Evolutionary conservation across 78 protist species (phyloP), one percentile per base, ranked within the genome.

Genomic region (Acrasis kona): DNA sequence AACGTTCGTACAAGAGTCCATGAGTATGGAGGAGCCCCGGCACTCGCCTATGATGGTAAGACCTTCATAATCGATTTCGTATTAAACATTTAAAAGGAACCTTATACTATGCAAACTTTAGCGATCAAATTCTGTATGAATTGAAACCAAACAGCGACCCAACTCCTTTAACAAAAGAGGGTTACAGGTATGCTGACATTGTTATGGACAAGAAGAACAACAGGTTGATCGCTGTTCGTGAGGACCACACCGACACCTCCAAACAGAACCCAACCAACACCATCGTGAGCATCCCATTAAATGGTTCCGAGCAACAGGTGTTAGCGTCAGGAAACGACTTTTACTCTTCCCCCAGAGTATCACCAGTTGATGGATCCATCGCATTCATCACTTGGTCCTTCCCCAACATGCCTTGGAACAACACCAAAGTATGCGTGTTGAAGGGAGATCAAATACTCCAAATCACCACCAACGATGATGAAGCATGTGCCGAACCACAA

Each of bases 1-100:
- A 77, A 77, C 65, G 81, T 68, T 70, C 57, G 81, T 61, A 77
- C 77, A 1, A 68, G 81, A 61, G 81, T 77, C 27, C 81, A 77
- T 36, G 81, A 77, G 81, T 77, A 77, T 35, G 81, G 81, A 41
- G 81, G 81, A n/a, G 27, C 50, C 64, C 40, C 40, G 71, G 27
- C 50, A 35, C 2, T 10, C 19, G 61, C 19, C 19, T 50, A 19
- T 50, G 19, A 19, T n/a, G 19, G 34, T 50, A n/a, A 19, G 19
- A 50, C 19, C 19, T 19, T 19, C 61, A 50, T n/a, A 50, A n/a
- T 50, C 19, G 61, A n/a, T 50, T 50, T n/a, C 61, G 19, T 50
- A 19, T n/a, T 50, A 19, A 50, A 50, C 19, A n/a, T 50, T 50
- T 50, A 19, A 50, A 50, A 50, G 19, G 34, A 50, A 50, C n/a